A percentile compares a stretch with the other conserved stretches of the same genome.
Evolutionary conservation across 75 land plant genomes (phyloP).

Genomic region (Pinus taeda): DNA sequence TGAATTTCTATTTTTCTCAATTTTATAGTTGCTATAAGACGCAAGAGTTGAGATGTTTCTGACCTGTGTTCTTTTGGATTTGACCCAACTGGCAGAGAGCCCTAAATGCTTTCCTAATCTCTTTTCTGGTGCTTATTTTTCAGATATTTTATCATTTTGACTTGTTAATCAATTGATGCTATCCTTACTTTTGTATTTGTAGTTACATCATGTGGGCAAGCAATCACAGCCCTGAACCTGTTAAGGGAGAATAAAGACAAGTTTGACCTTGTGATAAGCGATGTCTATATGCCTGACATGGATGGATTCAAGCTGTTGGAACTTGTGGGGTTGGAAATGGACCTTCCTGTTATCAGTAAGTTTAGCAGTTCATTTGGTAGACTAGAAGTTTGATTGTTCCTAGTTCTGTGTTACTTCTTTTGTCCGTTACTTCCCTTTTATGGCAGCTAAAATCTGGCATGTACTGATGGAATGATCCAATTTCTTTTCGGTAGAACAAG

Average conservation of each 20-base stretch:
- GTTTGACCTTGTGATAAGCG: slow-evolving; percentile 85
- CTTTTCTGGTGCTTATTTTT: slow-evolving; percentile 6
- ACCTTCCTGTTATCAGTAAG: slow-evolving; percentile 92
- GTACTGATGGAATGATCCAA: neutral
- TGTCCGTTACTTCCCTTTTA: neutral
- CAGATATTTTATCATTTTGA: neutral
- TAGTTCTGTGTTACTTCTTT: neutral
- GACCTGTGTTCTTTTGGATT: neutral
- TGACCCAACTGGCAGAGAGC: neutral
- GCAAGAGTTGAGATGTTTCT: neutral
- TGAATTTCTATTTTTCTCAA: neutral
- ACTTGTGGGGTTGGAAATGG: slow-evolving; percentile 88
- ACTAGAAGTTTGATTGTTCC: neutral
- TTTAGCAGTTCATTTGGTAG: neutral
- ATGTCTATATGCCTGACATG: slow-evolving; percentile 95
- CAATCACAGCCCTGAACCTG: slow-evolving; percentile 54
- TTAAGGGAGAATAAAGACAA: slow-evolving; percentile 72
- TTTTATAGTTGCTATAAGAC: neutral
- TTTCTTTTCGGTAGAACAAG: neutral
- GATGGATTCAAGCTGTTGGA: slow-evolving; percentile 94
- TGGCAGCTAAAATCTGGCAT: neutral
- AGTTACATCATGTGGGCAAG: slow-evolving; percentile 76
- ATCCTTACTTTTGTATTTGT: slow-evolving; percentile 13
- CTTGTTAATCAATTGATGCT: neutral
- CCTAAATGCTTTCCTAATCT: neutral